phyloP scores from a whole-genome alignment of 2,329 filamentous ascomycete genomes.

The Penicillium sp. region DNA sequence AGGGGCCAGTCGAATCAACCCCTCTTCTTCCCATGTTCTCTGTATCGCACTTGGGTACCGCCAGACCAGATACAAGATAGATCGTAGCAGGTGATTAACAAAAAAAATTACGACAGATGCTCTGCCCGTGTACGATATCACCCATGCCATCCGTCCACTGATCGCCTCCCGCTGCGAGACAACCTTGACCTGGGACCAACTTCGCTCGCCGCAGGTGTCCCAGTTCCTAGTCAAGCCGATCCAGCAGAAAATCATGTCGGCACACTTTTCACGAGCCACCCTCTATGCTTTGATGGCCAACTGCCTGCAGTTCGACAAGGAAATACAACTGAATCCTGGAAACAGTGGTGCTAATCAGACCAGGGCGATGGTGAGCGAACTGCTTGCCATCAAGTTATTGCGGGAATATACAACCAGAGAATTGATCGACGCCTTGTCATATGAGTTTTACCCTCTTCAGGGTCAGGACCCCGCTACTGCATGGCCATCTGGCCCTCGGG shows the following conservation, averaged over 20 bases:
- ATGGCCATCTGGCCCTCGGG: slow-evolving; percentile 35
- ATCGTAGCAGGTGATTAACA: background rate
- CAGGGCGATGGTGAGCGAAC: slow-evolving; percentile 80
- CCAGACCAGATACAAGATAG: background rate
- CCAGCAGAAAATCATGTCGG: slow-evolving; percentile 76
- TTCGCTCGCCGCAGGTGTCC: slow-evolving; percentile 91
- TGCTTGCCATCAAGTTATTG: slow-evolving; percentile 81
- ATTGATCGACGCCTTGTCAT: slow-evolving; percentile 87
- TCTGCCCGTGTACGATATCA: slow-evolving; percentile 83
- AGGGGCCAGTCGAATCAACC: slow-evolving; percentile 44
- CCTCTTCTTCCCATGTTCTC: slow-evolving; percentile 74
- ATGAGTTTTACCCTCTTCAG: slow-evolving; percentile 90
- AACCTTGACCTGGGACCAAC: slow-evolving; percentile 87
- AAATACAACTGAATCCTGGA: slow-evolving; percentile 73
- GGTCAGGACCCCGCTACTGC: slow-evolving; percentile 56
- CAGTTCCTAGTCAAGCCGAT: slow-evolving; percentile 95
- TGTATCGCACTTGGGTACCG: slow-evolving; percentile 66
- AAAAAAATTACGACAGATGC: slow-evolving; percentile 54
- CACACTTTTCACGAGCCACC: slow-evolving; percentile 80
- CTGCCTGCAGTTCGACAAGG: slow-evolving; percentile 86
- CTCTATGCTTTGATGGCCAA: slow-evolving; percentile 90
- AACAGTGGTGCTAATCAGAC: slow-evolving; percentile 81
- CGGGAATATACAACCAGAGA: slow-evolving; percentile 87
- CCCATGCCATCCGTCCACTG: slow-evolving; percentile 81
- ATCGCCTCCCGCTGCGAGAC: slow-evolving; percentile 85